Conservation (phyloP, 2,329 filamentous ascomycete species). For the Neonectria hederae region DNA sequence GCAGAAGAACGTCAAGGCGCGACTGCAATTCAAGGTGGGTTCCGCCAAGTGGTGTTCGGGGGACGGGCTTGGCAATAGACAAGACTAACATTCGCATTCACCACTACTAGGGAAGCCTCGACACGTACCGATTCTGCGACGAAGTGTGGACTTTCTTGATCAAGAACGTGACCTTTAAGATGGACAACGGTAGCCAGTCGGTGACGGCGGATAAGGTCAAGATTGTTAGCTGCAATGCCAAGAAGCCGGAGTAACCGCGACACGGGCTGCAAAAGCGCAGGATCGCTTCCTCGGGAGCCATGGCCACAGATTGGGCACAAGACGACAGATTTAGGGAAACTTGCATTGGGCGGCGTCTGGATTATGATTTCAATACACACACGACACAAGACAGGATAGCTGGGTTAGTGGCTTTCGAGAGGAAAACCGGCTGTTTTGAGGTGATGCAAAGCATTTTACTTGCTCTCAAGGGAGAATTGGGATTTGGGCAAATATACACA, state of each 20-base stretch:
- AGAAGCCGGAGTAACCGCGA: constrained; percentile 58
- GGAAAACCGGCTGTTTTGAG: neutral
- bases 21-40: constrained; percentile 91
- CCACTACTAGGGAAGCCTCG: constrained; percentile 80
- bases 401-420: constrained; percentile 1
- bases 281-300: neutral
- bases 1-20: constrained; percentile 89
- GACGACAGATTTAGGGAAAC: constrained; percentile 21
- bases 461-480: neutral
- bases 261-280: neutral
- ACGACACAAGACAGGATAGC: constrained; percentile 19
- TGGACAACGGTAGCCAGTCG: constrained; percentile 79
- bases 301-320: constrained; percentile 33
- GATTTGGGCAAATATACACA: neutral
- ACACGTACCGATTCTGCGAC: constrained; percentile 99
- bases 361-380: constrained; percentile 21
- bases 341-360: constrained; percentile 43
- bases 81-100: constrained; percentile 7
- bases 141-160: constrained; percentile 99
- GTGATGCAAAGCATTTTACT: neutral
- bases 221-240: constrained; percentile 98
- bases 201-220: constrained; percentile 93
- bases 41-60: neutral
- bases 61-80: neutral
- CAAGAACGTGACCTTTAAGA: constrained; percentile 98